Evolutionary conservation across 108 stramenopile species (phyloP), one percentile per base, ranked within the genome.

Genomic region (Cyclotella cryptica): DNA sequence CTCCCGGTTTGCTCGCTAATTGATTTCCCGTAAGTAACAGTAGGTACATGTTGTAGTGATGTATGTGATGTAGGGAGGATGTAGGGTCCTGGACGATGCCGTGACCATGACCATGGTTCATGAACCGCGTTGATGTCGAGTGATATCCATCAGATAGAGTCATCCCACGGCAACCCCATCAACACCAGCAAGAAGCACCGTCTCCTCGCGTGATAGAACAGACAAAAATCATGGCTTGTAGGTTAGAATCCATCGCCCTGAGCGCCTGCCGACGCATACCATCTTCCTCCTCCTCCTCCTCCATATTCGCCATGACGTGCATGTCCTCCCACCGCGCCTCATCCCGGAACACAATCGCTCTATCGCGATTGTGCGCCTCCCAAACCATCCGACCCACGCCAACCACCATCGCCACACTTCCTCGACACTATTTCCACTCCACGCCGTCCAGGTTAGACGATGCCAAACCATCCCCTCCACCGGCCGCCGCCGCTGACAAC

Each of bases 161-260:
- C 58, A 59, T 9, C 29, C 13, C 35, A 12, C 62, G 6, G 28
- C 39, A 14, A 64, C 17, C 15, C 39, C 10, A 42, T 41, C 62
- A 41, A 41, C 39, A 15, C 62, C 29, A 12, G 7, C 41, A 26
- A 43, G n/a, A n/a, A 24, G 17, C 62, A 42, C 14, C 15, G 9
- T n/a, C 47, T 9, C 9, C 54, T 18, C 47, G 13, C 44, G 27
- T 29, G 27, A 64, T 45, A 63, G 29, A 22, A 11, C 52, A 49
- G 13, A 22, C 0, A 18, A 8, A n/a, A 21, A 55, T 47, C 28
- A 69, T 77, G 76, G 46, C 69, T 27, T 42, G 51, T 41, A 69
- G 69, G 43, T 21, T 77, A n/a, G 76, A 77, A 41, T 63, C 76
- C 11, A 69, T 77, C 59, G 76, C 76, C 59, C 62, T 53, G 19